Base-by-base conservation (phyloP, 2,329 filamentous ascomycete genomes). In the Pseudogymnoascus sp. region DNA sequence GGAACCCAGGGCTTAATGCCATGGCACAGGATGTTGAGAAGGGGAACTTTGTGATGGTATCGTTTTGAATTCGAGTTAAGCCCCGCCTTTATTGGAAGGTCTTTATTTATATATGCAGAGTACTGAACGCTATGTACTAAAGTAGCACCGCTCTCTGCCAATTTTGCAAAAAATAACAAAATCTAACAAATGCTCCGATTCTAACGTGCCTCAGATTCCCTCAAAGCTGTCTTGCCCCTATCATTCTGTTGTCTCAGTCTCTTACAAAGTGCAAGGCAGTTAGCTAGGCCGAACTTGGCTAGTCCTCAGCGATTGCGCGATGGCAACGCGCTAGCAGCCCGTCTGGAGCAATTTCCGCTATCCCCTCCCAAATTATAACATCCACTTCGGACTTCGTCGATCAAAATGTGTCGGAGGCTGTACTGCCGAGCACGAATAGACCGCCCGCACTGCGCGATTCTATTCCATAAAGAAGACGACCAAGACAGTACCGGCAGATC, bases 1-100 rank as follows among this genome's bases (percentile, higher is more conserved):
- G 78, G 73, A 80, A 66, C 77, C 77, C 26, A 57, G 47, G 4
- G 26, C 29, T 34, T 57, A 3, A 34, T 18, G 3, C 8, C 3
- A 7, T 34, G 14, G n/a, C 7, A 12, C 26, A 18, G n/a, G n/a
- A 54, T 11, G 47, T 8, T 6, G 8, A 16, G 11, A 11, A 1
- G 21, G 21, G 23, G 10, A 12, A 11, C 16, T 16, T 29, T 54
- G 26, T 54, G 26, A 10, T 6, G 7, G 12, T 8, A 18, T 51
- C 8, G 5, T 18, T 57, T 34, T 34, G 47, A 10, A 34, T 26
- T 51, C 29, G 42, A 42, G 21, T 47, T 47, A 12, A 10, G 7
- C 23, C 8, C 45, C 3, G 14, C 14, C 45, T 26, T 29, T 4
- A 2, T n/a, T n/a, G 12, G 26, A 14, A 47, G 14, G 21, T 12